Conservation (phyloP, 805 yeast genomes). For the Metschnikowia cerradonensis region DNA sequence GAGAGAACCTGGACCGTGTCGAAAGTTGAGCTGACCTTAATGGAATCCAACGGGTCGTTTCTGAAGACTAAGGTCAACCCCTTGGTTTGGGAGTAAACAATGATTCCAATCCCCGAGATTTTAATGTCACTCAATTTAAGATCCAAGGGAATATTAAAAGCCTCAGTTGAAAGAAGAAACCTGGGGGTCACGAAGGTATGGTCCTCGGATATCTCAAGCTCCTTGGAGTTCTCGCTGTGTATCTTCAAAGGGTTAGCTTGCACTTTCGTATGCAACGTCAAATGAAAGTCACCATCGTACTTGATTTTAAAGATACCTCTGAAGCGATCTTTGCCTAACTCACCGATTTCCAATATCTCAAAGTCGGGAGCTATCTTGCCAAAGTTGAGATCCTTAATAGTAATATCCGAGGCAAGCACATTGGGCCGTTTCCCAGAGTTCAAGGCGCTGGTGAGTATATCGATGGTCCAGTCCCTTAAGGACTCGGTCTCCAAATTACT, state of each 20-base stretch:
- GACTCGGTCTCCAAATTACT: slow-evolving; percentile 63
- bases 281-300: slow-evolving; percentile 71
- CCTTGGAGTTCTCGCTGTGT: slow-evolving; percentile 44
- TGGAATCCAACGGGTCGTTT: slow-evolving; percentile 82
- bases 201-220: slow-evolving; percentile 27
- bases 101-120: slow-evolving; percentile 76
- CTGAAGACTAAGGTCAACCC: slow-evolving; percentile 85
- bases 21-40: slow-evolving; percentile 81
- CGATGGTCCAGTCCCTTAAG: slow-evolving; percentile 57
- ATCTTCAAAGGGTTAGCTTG: slow-evolving; percentile 82
- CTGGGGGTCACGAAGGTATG: slow-evolving; percentile 59
- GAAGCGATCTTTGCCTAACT: slow-evolving; percentile 68
- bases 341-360: slow-evolving; percentile 81
- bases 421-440: slow-evolving; percentile 71
- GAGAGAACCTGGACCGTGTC: slow-evolving; percentile 82
- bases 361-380: slow-evolving; percentile 72
- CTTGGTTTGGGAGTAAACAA: slow-evolving; percentile 75
- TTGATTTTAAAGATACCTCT: slow-evolving; percentile 78
- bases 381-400: slow-evolving; percentile 64
- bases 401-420: slow-evolving; percentile 64
- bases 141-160: slow-evolving; percentile 75
- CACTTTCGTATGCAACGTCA: slow-evolving; percentile 72
- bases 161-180: slow-evolving; percentile 60
- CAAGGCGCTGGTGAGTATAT: slow-evolving; percentile 64
- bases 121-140: slow-evolving; percentile 67